Conservation (phyloP, 1,284 basidiomycete genomes). For the Polyporus tsugae region DNA sequence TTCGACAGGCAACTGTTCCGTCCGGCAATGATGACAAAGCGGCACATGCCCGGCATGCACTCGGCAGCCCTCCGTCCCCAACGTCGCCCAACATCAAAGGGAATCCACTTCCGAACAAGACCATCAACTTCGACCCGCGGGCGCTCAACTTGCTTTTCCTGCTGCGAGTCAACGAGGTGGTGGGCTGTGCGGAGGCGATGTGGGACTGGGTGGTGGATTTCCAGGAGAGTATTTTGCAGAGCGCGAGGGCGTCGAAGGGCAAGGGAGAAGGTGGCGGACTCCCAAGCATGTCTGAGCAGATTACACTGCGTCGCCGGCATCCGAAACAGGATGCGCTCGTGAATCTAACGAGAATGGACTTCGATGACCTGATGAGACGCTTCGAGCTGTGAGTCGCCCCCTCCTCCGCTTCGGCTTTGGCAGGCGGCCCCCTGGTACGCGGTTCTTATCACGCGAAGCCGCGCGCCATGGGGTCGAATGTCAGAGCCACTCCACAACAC, state of each 20-base stretch:
- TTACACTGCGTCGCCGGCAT: slow-evolving; percentile 24
- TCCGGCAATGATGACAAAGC: slow-evolving; percentile 6
- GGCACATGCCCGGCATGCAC: not conserved
- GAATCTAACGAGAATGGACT: slow-evolving; percentile 62
- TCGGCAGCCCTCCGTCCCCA: not conserved
- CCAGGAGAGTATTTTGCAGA: slow-evolving; percentile 42
- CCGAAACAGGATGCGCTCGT: slow-evolving; percentile 49
- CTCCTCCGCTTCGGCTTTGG: slow-evolving; percentile 15
- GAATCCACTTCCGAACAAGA: slow-evolving; percentile 58
- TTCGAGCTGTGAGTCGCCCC: slow-evolving; percentile 64
- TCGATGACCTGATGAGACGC: slow-evolving; percentile 59
- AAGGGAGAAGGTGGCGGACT: not conserved
- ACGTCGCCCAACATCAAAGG: not conserved
- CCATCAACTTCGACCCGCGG: slow-evolving; percentile 60
- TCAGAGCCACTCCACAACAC: slow-evolving; percentile 12
- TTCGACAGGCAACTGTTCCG: slow-evolving; percentile 19
- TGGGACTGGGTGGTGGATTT: slow-evolving; percentile 74
- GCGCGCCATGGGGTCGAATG: slow-evolving; percentile 15
- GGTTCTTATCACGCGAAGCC: slow-evolving; percentile 12
- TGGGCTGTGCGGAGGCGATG: slow-evolving; percentile 76
- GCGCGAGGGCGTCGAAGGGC: not conserved
- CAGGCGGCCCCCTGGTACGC: slow-evolving; percentile 13
- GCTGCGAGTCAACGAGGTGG: slow-evolving; percentile 62
- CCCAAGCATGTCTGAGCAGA: slow-evolving; percentile 6
- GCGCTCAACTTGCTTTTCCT: slow-evolving; percentile 67